phyloP scores from a whole-genome alignment of 169 alveolate genomes.

The Neospora caninum region DNA sequence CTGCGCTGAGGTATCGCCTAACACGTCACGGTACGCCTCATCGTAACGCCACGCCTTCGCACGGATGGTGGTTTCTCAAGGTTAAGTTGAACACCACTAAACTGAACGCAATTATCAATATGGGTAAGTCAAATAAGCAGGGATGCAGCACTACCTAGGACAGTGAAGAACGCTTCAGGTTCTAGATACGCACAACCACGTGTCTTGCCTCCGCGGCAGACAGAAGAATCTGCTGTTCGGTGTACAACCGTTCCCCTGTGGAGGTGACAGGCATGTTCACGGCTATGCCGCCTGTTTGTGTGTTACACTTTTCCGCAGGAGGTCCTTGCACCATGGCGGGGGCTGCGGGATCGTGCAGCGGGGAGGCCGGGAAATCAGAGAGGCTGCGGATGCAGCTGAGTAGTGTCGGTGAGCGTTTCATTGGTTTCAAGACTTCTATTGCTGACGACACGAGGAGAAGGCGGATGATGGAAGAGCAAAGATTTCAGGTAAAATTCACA shows the following conservation, averaged over 20 bases:
- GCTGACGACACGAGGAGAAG: constrained; percentile 67
- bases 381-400: constrained; percentile 69
- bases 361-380: constrained; percentile 60
- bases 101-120: too few species aligned
- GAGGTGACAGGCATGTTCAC: too few species aligned
- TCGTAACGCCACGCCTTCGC: too few species aligned
- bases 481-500: constrained; percentile 61
- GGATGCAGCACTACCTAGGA: too few species aligned
- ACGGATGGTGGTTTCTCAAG: too few species aligned
- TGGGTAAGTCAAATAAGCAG: too few species aligned
- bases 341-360: constrained; percentile 36
- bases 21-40: background rate
- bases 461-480: constrained; percentile 57
- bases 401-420: constrained; percentile 67
- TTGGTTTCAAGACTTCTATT: constrained; percentile 65
- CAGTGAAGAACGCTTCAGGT: too few species aligned
- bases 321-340: constrained; percentile 39
- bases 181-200: too few species aligned
- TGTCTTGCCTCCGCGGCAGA: too few species aligned
- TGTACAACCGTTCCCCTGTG: too few species aligned
- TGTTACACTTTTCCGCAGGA: background rate
- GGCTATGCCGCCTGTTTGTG: background rate
- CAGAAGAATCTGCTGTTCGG: too few species aligned
- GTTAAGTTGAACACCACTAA: too few species aligned
- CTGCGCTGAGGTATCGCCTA: background rate